phyloP scores from a whole-genome alignment of 169 alveolate species.

The Fabrea salina region DNA sequence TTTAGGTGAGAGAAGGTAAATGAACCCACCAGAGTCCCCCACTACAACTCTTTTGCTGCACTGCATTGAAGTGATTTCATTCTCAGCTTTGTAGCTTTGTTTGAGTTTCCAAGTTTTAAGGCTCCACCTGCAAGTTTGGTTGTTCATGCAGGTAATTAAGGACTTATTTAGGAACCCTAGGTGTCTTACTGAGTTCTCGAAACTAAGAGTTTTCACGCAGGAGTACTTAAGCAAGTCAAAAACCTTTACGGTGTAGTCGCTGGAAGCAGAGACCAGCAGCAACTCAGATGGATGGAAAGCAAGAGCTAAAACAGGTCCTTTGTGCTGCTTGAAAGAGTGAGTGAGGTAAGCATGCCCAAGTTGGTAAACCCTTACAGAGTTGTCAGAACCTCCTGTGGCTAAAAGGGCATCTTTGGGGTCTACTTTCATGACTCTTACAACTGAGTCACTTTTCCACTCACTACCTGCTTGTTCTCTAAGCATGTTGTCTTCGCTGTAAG shows the following conservation, averaged over 20 bases:
- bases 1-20: background rate
- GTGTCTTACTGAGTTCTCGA: background rate
- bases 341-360: background rate
- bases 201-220: background rate
- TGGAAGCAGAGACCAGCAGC: slow-evolving; percentile 1
- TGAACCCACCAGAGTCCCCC: background rate
- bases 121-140: background rate
- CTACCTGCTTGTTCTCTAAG: background rate
- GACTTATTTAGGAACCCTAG: background rate
- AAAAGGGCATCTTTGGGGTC: slow-evolving; percentile 10
- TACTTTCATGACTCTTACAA: background rate
- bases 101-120: background rate
- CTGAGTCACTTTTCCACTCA: background rate
- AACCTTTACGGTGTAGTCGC: background rate
- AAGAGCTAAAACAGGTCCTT: background rate
- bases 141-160: background rate
- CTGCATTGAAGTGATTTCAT: background rate
- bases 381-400: slow-evolving; percentile 13
- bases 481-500: slow-evolving; percentile 2
- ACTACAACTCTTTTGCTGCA: background rate
- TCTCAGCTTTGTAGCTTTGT: background rate
- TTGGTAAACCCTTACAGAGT: slow-evolving; percentile 16
- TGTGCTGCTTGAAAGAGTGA: background rate
- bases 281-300: background rate
- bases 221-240: background rate